A percentile compares a stretch with the other conserved stretches of the same genome.
phyloP scores from a whole-genome alignment of 768 basidiomycete genomes.

The Mycena indigotica region DNA sequence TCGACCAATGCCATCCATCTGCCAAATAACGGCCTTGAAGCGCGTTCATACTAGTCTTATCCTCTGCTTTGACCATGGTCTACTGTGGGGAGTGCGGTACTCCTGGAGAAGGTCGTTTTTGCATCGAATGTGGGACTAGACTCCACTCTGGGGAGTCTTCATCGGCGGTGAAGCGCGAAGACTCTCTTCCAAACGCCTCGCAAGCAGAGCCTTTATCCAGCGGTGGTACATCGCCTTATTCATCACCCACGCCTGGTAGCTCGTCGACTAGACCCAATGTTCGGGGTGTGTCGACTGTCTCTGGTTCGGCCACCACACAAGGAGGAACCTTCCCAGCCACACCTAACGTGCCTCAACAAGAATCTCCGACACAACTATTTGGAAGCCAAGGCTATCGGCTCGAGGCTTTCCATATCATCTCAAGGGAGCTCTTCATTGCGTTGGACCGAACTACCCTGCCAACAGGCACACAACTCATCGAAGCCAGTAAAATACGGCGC shows the following conservation, averaged over 20 bases:
- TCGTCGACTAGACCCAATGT: too few relatives aligned
- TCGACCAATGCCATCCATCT: too few relatives aligned
- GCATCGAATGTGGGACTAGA: slow-evolving; percentile 16
- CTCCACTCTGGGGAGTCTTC: not conserved
- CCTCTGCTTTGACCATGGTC: too few relatives aligned
- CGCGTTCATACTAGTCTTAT: too few relatives aligned
- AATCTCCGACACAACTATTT: slow-evolving; percentile 17
- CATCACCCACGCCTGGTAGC: too few relatives aligned
- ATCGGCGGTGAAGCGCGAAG: not conserved
- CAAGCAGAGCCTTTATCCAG: too few relatives aligned
- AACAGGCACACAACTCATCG: slow-evolving; percentile 15
- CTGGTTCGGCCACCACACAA: not conserved
- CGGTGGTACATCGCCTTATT: not conserved
- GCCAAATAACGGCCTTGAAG: too few relatives aligned
- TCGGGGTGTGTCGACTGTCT: slow-evolving; percentile 5
- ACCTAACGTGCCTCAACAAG: slow-evolving; percentile 1
- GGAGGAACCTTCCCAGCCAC: slow-evolving; percentile 10
- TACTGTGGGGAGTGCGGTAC: slow-evolving; percentile 21
- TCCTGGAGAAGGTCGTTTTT: slow-evolving; percentile 19
- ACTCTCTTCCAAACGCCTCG: too few relatives aligned
- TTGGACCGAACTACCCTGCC: slow-evolving; percentile 15
- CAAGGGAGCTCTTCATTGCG: slow-evolving; percentile 18
- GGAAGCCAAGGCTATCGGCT: slow-evolving; percentile 18
- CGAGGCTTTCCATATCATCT: slow-evolving; percentile 14
- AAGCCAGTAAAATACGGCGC: slow-evolving; percentile 18